Evolutionary conservation across 1,139 yeast species (phyloP).

Genomic region (Lodderomyces margitis): DNA sequence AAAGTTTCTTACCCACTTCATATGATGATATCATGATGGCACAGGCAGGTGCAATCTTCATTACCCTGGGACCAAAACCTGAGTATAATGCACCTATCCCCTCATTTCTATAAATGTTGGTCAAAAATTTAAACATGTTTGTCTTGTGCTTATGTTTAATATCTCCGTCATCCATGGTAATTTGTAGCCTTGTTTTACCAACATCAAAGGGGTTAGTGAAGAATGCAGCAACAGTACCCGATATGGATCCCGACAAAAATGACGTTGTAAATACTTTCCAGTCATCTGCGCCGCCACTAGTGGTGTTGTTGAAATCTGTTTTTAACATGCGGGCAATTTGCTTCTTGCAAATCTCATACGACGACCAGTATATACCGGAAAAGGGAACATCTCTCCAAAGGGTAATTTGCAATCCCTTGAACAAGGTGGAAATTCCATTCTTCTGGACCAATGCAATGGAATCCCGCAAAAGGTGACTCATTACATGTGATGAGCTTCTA

Average conservation of each 20-base stretch:
- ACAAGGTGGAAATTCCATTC: slow-evolving; percentile 65
- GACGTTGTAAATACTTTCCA: slow-evolving; percentile 66
- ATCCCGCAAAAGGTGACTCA: slow-evolving; percentile 54
- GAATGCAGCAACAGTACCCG: slow-evolving; percentile 85
- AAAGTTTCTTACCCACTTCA: slow-evolving; percentile 78
- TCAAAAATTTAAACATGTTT: slow-evolving; percentile 66
- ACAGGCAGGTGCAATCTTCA: slow-evolving; percentile 95
- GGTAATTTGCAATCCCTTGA: slow-evolving; percentile 83
- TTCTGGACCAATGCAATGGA: slow-evolving; percentile 50
- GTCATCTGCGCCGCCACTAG: slow-evolving; percentile 28
- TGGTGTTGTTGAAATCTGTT: slow-evolving; percentile 23
- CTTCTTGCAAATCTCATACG: slow-evolving; percentile 56
- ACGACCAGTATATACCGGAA: slow-evolving; percentile 92
- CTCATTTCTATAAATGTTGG: slow-evolving; percentile 62
- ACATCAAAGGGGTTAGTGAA: slow-evolving; percentile 95
- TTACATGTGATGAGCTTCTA: slow-evolving; percentile 33
- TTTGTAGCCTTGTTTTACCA: slow-evolving; percentile 91
- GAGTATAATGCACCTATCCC: slow-evolving; percentile 78
- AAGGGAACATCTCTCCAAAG: slow-evolving; percentile 98
- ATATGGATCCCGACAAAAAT: slow-evolving; percentile 77
- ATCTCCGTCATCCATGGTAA: slow-evolving; percentile 30
- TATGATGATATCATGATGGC: slow-evolving; percentile 98
- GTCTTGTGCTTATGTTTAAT: slow-evolving; percentile 15
- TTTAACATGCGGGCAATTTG: slow-evolving; percentile 23
- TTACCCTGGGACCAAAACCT: slow-evolving; percentile 80